These are phyloP conservation scores for Hibiscus syriacus DNA, from an alignment of 345 rosid genomes.

Conservation along the genomic window DNA sequence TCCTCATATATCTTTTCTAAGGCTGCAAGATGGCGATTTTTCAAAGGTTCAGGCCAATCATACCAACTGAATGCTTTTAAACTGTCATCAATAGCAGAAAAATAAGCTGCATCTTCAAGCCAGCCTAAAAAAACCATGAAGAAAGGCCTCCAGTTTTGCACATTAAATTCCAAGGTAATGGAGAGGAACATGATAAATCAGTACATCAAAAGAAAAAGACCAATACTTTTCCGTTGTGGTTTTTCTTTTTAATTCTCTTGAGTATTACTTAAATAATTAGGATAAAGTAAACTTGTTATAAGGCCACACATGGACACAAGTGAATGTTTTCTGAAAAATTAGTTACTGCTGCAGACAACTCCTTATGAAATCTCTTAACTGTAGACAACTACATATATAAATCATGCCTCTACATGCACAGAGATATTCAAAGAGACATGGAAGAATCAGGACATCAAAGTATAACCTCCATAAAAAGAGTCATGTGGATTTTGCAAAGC, in stretches of 20 bases:
- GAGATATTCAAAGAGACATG: neutral
- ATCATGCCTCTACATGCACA: neutral
- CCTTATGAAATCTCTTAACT: neutral
- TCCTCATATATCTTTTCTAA: conserved; percentile 72
- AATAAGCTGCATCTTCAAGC: conserved; percentile 96
- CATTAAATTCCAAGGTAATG: neutral
- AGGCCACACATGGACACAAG: neutral
- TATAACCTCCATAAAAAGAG: neutral
- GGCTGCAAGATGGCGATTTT: conserved; percentile 77
- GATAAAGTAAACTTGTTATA: neutral
- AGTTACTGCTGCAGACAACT: neutral
- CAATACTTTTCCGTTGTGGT: neutral
- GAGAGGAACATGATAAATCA: neutral
- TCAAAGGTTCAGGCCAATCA: conserved; percentile 79
- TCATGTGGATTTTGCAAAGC: neutral
- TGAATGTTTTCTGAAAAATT: neutral
- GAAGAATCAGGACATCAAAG: neutral
- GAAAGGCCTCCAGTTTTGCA: neutral
- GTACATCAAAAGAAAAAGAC: neutral
- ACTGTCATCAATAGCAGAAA: conserved; percentile 76
- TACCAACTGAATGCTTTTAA: conserved; percentile 65
- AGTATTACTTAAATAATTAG: neutral
- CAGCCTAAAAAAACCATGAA: conserved; percentile 46
- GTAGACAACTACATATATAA: neutral
- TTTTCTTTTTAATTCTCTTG: neutral